Evolutionary conservation across 352 stramenopile species (phyloP), one percentile per base, ranked within the genome.

Genomic region (Globisporangium cystogenes): DNA sequence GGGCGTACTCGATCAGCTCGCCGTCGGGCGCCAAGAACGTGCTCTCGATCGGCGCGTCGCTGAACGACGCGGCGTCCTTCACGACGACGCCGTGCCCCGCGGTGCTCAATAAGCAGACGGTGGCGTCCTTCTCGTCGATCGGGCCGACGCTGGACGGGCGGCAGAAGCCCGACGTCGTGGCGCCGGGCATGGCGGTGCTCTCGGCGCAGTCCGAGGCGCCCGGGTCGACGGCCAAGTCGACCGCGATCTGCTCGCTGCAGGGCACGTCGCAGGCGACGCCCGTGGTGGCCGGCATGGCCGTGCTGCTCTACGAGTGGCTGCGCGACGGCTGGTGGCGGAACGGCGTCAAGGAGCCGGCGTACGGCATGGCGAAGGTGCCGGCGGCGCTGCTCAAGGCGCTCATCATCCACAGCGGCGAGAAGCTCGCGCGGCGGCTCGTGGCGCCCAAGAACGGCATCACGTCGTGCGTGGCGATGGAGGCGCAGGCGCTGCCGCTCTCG

Each of bases 161-260:
- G 21, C 62, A 95, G 44, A 97, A 97, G 61, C 89, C 89, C 18
- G 89, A 97, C 37, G 63, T 96, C 12, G 75, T 96, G 8, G 85
- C 82, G 2, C 89, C 89, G 0, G 89, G 89, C 24, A 92, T 94
- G 73, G 70, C 75, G 15, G 54, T 96, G 8, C 66, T 74, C 24
- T 96, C 86, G 33, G 82, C 82, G 48, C 69, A 83, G 48, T 92
- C 85, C 1, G 65, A 78, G 41, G 59, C 66, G 3, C 70, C 74
- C 4, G 79, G 76, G 5, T 76, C 73, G n/a, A 82, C 71, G 11
- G 59, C 50, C 48, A 80, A 86, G 52, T 84, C 76, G 1, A 64
- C 58, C 1, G 65, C 68, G 16, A 84, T 76, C 24, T 93, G 82
- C 37, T 85, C 74, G 11, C 60, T 93, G 20, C 82, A 93, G 47